Evolutionary conservation across 2,329 filamentous ascomycete genomes (phyloP), one percentile per base, ranked within the genome.

Genomic region (Apiospora malaysiana): DNA sequence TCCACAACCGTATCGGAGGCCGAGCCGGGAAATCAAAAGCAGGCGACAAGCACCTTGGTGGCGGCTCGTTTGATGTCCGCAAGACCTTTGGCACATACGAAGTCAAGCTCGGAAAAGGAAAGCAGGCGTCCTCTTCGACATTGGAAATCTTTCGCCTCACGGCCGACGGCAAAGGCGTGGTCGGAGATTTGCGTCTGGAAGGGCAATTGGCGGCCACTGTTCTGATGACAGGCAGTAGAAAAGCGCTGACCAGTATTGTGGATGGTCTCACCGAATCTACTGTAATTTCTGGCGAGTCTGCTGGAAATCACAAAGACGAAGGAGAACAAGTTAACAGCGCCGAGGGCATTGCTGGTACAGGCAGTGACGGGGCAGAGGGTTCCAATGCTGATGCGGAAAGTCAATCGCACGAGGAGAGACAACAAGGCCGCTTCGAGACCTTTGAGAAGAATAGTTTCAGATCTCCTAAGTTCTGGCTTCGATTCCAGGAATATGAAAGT

Each of bases 401-500:
- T 16, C 27, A 49, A 5, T 21, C 65, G 18, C 42, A 12, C 12
- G 65, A n/a, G n/a, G 65, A 67, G 40, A 14, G 16, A 45, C 45
- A 68, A 42, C 71, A 69, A 46, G 72, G 71, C 18, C 72, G 75
- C 9, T 72, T 70, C 43, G 69, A 71, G 14, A 70, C 73, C n/a
- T 77, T 75, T 51, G 74, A 75, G 32, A 75, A 77, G 71, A 76
- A 75, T 69, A 74, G 74, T 27, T 76, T 76, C 71, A 71, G 74
- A 8, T 72, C 73, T 43, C 74, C 76, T 59, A 77, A 78, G 69
- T 76, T 76, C 68, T 77, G 76, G 74, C 68, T 75, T 5, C 70
- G 71, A 66, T 77, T 74, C 72, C 73, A 74, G 21, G 72, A 74
- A 2, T 37, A 37, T 16, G 9, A 69, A 4, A 56, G 45, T 7